Evolutionary conservation across 768 basidiomycete genomes (phyloP).

Genomic region (Kwoniella europaea): DNA sequence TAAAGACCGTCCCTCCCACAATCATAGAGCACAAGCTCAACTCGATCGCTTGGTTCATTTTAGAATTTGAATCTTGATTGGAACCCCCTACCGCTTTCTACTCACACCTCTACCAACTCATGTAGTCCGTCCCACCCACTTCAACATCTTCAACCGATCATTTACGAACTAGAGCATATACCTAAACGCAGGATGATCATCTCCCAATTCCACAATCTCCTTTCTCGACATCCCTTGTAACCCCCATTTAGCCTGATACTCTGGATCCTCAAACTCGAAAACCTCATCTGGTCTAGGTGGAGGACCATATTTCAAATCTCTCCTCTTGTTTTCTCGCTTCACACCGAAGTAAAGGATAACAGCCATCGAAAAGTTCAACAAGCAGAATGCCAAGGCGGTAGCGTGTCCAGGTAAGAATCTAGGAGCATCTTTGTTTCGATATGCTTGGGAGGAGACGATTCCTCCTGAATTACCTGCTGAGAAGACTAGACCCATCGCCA

Average conservation of each 20-base stretch:
- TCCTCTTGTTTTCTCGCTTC: slow-evolving; percentile 57
- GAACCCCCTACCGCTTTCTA: no score
- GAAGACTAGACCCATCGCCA: slow-evolving; percentile 55
- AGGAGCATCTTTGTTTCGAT: slow-evolving; percentile 52
- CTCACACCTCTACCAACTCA: no score
- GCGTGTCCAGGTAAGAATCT: slow-evolving; percentile 53
- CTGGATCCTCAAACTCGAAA: slow-evolving; percentile 37
- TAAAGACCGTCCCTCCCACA: no score
- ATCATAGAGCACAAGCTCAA: no score
- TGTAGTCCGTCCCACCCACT: no score
- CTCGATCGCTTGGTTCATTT: no score
- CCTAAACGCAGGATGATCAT: slow-evolving; percentile 53
- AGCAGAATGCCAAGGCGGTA: slow-evolving; percentile 53
- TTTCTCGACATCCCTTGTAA: slow-evolving; percentile 47
- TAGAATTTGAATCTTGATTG: no score
- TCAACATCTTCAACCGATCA: not conserved
- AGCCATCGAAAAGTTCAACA: slow-evolving; percentile 45
- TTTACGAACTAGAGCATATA: slow-evolving; percentile 39
- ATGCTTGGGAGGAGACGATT: slow-evolving; percentile 55
- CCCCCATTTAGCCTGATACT: slow-evolving; percentile 46
- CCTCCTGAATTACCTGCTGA: slow-evolving; percentile 57
- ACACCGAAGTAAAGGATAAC: slow-evolving; percentile 52
- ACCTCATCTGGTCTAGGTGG: slow-evolving; percentile 34
- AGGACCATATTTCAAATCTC: slow-evolving; percentile 57
- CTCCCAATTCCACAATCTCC: slow-evolving; percentile 53